Evolutionary conservation across 2,329 filamentous ascomycete species (phyloP).

Genomic region (Xenosphaeropsis pyriputrescens): DNA sequence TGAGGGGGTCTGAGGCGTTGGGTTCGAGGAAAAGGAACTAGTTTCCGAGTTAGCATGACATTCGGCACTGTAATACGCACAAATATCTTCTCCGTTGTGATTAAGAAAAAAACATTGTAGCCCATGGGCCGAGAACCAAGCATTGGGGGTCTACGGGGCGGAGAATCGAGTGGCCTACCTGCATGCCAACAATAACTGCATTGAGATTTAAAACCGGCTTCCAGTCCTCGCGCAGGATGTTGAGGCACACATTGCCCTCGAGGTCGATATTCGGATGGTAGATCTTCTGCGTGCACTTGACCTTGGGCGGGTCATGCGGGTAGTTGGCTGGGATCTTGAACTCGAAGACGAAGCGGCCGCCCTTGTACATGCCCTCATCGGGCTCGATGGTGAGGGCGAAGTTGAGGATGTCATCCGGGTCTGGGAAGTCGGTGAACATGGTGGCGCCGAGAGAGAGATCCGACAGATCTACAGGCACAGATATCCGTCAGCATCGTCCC

Average conservation of each 20-base stretch:
- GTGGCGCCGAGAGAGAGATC: slow-evolving; percentile 67
- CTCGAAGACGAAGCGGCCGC: slow-evolving; percentile 74
- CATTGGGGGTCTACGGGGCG: no score
- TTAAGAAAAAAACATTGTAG: no score
- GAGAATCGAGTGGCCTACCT: slow-evolving; percentile 33
- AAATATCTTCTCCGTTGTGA: no score
- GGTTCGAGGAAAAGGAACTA: slow-evolving; percentile 96
- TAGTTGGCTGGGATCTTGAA: slow-evolving; percentile 92
- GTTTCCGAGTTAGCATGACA: neutral
- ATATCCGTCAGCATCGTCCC: slow-evolving; percentile 1
- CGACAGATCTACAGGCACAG: slow-evolving; percentile 47
- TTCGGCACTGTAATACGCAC: no score
- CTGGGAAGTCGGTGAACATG: slow-evolving; percentile 69
- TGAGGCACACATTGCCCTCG: slow-evolving; percentile 94
- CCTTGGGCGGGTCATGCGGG: slow-evolving; percentile 93
- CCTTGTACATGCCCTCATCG: slow-evolving; percentile 80
- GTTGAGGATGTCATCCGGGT: slow-evolving; percentile 76
- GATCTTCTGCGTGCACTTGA: slow-evolving; percentile 94
- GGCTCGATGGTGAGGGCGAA: slow-evolving; percentile 72
- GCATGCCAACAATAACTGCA: slow-evolving; percentile 86
- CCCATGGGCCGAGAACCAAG: no score
- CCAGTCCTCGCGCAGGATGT: slow-evolving; percentile 96
- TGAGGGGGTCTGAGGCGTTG: slow-evolving; percentile 92
- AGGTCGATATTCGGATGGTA: slow-evolving; percentile 99
- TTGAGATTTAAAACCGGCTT: slow-evolving; percentile 96